phyloP scores from a whole-genome alignment of 192 early-diverging fungal species.

The Linnemannia exigua region DNA sequence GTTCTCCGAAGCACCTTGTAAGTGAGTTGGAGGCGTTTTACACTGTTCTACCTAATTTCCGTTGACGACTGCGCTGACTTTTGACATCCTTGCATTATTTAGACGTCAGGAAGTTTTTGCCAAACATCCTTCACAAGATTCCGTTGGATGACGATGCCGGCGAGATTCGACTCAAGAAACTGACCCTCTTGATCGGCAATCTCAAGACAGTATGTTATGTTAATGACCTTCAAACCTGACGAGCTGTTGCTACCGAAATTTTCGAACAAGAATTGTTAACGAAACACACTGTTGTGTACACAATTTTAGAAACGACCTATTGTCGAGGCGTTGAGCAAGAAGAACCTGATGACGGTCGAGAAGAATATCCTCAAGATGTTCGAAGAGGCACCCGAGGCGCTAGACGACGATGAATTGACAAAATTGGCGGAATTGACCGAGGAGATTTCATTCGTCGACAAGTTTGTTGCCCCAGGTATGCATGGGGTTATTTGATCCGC shows the following conservation, averaged over 20 bases:
- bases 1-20: constrained; percentile 56
- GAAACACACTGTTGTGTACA: background rate
- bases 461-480: constrained; percentile 31
- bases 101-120: constrained; percentile 73
- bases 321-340: constrained; percentile 68
- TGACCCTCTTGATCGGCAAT: constrained; percentile 54
- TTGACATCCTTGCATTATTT: background rate
- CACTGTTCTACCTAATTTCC: too few species aligned
- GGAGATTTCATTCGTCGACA: constrained; percentile 47
- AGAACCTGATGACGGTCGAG: constrained; percentile 70
- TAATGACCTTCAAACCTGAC: background rate
- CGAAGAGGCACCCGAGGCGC: constrained; percentile 56
- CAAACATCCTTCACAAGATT: constrained; percentile 73
- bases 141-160: constrained; percentile 62
- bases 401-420: constrained; percentile 52
- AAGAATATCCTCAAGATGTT: constrained; percentile 68
- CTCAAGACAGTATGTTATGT: constrained; percentile 59
- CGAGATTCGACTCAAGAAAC: constrained; percentile 51
- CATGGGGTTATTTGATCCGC: too few species aligned
- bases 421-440: constrained; percentile 50
- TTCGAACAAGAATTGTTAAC: background rate
- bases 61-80: background rate
- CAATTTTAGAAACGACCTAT: constrained; percentile 62
- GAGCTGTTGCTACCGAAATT: background rate
- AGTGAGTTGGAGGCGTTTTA: background rate